Evolutionary conservation across 768 basidiomycete species (phyloP).

Genomic region (Auriscalpium microsporum): DNA sequence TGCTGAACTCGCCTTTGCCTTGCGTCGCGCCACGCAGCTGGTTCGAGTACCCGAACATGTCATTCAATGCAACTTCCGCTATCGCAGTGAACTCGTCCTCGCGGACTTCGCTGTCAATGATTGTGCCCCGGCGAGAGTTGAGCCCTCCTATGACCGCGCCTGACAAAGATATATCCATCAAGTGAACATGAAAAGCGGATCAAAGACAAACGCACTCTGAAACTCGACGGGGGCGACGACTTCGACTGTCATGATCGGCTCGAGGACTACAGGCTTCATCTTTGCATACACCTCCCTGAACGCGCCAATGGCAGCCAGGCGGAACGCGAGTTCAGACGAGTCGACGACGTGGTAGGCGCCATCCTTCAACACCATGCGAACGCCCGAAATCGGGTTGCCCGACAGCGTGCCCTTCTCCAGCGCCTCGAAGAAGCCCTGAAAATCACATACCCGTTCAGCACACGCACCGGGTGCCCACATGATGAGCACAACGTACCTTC

Average conservation of each 20-base stretch:
- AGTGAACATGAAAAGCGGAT: not conserved
- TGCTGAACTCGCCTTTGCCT: constrained; percentile 88
- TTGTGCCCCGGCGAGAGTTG: constrained; percentile 87
- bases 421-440: constrained; percentile 89
- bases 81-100: constrained; percentile 93
- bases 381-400: constrained; percentile 82
- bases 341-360: constrained; percentile 91
- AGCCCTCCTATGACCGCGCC: constrained; percentile 89
- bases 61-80: constrained; percentile 91
- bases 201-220: constrained; percentile 50
- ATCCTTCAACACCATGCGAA: constrained; percentile 82
- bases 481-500: constrained; percentile 46
- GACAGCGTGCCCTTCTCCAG: constrained; percentile 84
- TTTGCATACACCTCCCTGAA: constrained; percentile 83
- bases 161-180: constrained; percentile 18
- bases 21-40: constrained; percentile 90
- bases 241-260: constrained; percentile 99
- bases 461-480: not conserved
- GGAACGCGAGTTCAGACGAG: constrained; percentile 94
- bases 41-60: constrained; percentile 98
- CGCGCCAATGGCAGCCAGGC: constrained; percentile 82
- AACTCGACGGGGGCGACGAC: constrained; percentile 95
- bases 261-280: constrained; percentile 75
- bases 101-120: constrained; percentile 91
- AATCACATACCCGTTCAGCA: not conserved